Evolutionary conservation across 1,284 basidiomycete genomes (phyloP), one percentile per base, ranked within the genome.

Genomic region (Salmacisia buchloeana): DNA sequence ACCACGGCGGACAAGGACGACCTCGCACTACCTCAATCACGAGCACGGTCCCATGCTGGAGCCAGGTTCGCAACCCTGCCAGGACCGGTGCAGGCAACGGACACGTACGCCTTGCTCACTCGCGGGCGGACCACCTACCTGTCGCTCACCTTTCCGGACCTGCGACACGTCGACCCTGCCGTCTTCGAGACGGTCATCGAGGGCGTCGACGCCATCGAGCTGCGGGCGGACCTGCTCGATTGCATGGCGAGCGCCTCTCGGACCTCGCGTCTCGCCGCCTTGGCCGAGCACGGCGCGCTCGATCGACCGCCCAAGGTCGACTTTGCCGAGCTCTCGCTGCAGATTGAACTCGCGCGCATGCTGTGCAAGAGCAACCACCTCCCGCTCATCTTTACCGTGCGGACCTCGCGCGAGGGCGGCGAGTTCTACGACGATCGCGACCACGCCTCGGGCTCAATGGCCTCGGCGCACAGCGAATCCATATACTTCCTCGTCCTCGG

Each of bases 131-230:
- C 62, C 3, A 33, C 57, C 1, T 63, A 61, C 38, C 46, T 66
- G 12, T 64, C 57, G n/a, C 46, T 66, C 25, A 61, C 65, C 15
- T 65, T 66, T 27, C 57, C 65, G 23, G 65, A 66, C 34, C 25
- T 66, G 31, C 31, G 62, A 23, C 25, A 54, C 10, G 60, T 64
- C 9, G 27, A 31, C 18, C 56, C 58, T 3, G 38, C 39, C 4
- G 21, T 59, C 1, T 46, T 66, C 23, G 43, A 57, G 13, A 27
- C 43, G 25, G 61, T 66, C 13, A 35, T 60, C 3, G 56, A 64
- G 34, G 65, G 65, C 29, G 63, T 66, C 27, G 65, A 66, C 46
- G 62, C 63, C 4, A 12, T 66, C n/a, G 65, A 66, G 61, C 46
- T 66, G 15, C 62, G 65, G n/a, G 65, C 58, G 13, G 65, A 66